Evolutionary conservation across 2,329 filamentous ascomycete species (phyloP).

Genomic region (Colletotrichum eleusines): DNA sequence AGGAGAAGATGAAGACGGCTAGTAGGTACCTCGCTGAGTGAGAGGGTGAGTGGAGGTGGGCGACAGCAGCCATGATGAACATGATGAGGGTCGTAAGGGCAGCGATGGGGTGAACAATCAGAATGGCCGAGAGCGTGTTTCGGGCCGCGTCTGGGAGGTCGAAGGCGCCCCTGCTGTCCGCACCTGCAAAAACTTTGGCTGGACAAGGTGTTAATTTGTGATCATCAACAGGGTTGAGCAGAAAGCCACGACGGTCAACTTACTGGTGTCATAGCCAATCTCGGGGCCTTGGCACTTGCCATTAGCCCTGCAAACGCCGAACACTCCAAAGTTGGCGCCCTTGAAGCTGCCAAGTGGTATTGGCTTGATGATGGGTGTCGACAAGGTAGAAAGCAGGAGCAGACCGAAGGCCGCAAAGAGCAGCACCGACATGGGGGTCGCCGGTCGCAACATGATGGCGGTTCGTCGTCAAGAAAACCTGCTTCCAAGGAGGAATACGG

Average conservation of each 20-base stretch:
- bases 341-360: conserved; percentile 86
- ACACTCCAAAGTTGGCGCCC: conserved; percentile 88
- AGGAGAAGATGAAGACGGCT: conserved; percentile 84
- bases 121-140: conserved; percentile 82
- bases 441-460: conserved; percentile 84
- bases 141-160: conserved; percentile 66
- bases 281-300: conserved; percentile 76
- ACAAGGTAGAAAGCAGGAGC: conserved; percentile 88
- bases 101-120: conserved; percentile 93
- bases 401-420: conserved; percentile 88
- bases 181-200: conserved; percentile 28
- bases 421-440: conserved; percentile 89
- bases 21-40: conserved; percentile 93
- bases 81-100: conserved; percentile 88
- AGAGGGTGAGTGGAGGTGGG: conserved; percentile 88
- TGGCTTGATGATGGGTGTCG: conserved; percentile 86
- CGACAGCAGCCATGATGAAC: conserved; percentile 80
- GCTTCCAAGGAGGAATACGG: conserved; percentile 49
- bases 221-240: background rate
- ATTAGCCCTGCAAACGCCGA: conserved; percentile 82
- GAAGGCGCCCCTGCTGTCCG: conserved; percentile 60
- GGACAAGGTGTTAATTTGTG: conserved; percentile 9
- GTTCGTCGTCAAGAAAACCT: conserved; percentile 48
- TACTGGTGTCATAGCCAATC: conserved; percentile 89
- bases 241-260: conserved; percentile 49